Conservation (phyloP, 352 stramenopile genomes). For the Globisporangium lucens region DNA sequence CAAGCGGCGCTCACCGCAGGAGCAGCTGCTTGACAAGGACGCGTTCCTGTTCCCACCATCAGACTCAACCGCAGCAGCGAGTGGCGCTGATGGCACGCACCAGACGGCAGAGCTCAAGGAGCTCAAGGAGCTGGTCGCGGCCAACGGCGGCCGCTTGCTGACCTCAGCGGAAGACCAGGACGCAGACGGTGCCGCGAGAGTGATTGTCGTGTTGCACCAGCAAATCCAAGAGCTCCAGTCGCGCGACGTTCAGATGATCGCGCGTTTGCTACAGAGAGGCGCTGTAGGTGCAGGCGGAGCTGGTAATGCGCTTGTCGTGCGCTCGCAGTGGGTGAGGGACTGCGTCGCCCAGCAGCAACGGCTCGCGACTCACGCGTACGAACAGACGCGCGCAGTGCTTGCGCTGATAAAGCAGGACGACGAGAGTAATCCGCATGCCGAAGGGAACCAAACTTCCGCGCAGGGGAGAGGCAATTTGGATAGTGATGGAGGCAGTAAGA, state of each 20-base stretch:
- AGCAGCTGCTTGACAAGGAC: conserved; percentile 37
- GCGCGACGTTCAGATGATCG: conserved; percentile 19
- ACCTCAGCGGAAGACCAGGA: neutral
- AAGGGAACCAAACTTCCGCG: neutral
- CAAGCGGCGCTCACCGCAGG: conserved; percentile 13
- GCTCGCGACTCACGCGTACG: conserved; percentile 23
- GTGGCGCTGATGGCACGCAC: conserved; percentile 3
- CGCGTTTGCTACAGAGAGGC: conserved; percentile 2
- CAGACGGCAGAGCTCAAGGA: conserved; percentile 7
- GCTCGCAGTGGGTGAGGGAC: conserved; percentile 40
- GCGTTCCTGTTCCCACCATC: conserved; percentile 25
- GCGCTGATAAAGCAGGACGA: neutral
- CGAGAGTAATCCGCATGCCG: neutral
- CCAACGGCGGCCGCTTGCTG: conserved; percentile 35
- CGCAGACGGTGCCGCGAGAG: neutral
- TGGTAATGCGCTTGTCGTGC: conserved; percentile 22
- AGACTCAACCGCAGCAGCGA: neutral
- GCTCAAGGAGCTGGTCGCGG: conserved; percentile 21
- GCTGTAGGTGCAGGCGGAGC: neutral
- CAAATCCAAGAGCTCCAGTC: conserved; percentile 8
- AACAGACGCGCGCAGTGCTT: conserved; percentile 9
- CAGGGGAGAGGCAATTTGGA: neutral
- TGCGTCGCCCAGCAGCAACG: conserved; percentile 33
- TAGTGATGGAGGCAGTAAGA: conserved; percentile 6
- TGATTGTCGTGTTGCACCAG: conserved; percentile 25